Percentiles rank a stretch among this genome's conserved stretches.
Evolutionary conservation across 805 yeast species (phyloP).

Genomic region (Barnettozyma botsteinii): DNA sequence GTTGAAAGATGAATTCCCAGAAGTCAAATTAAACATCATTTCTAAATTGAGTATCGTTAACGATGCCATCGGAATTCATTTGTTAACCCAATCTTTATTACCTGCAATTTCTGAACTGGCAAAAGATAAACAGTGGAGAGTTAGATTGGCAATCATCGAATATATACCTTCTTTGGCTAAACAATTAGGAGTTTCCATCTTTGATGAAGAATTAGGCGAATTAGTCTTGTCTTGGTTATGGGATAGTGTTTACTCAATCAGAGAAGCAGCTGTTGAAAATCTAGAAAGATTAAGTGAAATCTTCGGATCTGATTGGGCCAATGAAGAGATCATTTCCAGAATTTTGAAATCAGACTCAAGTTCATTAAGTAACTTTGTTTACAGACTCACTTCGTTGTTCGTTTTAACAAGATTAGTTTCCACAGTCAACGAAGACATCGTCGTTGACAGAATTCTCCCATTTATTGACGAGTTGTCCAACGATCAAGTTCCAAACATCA

Average conservation of each 20-base stretch:
- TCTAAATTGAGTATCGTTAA: slow-evolving; percentile 88
- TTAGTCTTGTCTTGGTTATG: slow-evolving; percentile 96
- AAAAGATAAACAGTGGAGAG: slow-evolving; percentile 96
- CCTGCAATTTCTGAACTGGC: slow-evolving; percentile 97
- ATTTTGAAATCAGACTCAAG: slow-evolving; percentile 45
- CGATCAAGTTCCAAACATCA: slow-evolving; percentile 90
- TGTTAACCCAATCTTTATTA: slow-evolving; percentile 76
- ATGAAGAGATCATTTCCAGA: slow-evolving; percentile 72
- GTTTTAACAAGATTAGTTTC: slow-evolving; percentile 81
- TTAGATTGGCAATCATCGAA: slow-evolving; percentile 92
- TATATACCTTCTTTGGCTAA: slow-evolving; percentile 92
- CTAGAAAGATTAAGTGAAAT: slow-evolving; percentile 73
- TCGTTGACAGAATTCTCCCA: slow-evolving; percentile 66
- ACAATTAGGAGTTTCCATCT: slow-evolving; percentile 89
- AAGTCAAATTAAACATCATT: slow-evolving; percentile 89
- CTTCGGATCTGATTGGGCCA: slow-evolving; percentile 94
- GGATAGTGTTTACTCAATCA: slow-evolving; percentile 94
- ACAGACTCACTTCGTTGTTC: slow-evolving; percentile 85
- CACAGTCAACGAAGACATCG: slow-evolving; percentile 53
- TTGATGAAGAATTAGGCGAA: slow-evolving; percentile 85
- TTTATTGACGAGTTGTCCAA: slow-evolving; percentile 63
- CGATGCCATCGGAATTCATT: slow-evolving; percentile 88
- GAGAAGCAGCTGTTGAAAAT: slow-evolving; percentile 92
- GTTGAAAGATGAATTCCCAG: slow-evolving; percentile 96
- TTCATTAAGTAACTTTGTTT: slow-evolving; percentile 62